These are phyloP conservation scores for Ogataea kodamae DNA, from an alignment of 805 yeast species.

Conservation along the genomic window DNA sequence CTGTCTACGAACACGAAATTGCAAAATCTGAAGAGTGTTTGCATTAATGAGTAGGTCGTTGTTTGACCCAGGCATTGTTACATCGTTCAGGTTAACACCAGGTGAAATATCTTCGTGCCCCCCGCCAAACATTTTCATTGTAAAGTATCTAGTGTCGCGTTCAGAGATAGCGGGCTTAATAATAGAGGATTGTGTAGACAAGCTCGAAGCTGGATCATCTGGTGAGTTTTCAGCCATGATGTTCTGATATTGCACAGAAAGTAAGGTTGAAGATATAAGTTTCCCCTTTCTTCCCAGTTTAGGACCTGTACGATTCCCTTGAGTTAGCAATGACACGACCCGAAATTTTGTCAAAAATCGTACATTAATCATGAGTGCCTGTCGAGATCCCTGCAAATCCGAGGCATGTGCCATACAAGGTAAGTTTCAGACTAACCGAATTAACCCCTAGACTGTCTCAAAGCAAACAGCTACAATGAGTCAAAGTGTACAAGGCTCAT, in stretches of 20 bases:
- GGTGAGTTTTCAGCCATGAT: constrained; percentile 5
- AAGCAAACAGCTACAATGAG: constrained; percentile 62
- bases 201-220: constrained; percentile 12
- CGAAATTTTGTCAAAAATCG: constrained; percentile 1
- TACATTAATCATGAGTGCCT: constrained; percentile 5
- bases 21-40: constrained; percentile 11
- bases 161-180: constrained; percentile 26
- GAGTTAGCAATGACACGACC: constrained; percentile 8
- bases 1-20: constrained; percentile 18
- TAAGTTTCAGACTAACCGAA: constrained; percentile 28
- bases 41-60: constrained; percentile 12
- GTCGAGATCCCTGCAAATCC: constrained; percentile 58
- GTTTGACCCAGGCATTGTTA: constrained; percentile 24
- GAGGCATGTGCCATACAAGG: constrained; percentile 81
- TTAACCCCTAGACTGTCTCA: constrained; percentile 52
- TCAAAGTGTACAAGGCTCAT: constrained; percentile 67
- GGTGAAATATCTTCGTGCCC: constrained; percentile 6
- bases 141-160: constrained; percentile 23
- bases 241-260: background rate
- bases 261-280: background rate
- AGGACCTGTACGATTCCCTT: constrained; percentile 8
- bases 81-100: constrained; percentile 1
- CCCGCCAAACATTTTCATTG: constrained; percentile 23
- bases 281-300: constrained; percentile 2
- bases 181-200: constrained; percentile 28